Conservation (phyloP, 208 protist genomes). For the Trichomonas vaginalis region DNA sequence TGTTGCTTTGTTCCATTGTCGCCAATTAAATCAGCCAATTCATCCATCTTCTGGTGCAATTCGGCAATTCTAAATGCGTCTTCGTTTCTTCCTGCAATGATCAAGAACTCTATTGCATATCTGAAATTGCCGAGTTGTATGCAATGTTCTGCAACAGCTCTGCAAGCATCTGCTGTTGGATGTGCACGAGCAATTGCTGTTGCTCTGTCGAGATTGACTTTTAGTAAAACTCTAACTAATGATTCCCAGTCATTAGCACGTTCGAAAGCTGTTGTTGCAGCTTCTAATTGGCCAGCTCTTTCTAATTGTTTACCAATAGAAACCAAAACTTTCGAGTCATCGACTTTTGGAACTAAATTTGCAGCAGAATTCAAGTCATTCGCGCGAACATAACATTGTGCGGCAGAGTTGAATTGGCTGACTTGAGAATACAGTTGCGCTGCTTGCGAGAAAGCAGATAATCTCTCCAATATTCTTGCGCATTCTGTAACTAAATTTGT, state of each 20-base stretch:
- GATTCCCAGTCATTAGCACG: not conserved
- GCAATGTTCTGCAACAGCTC: not conserved
- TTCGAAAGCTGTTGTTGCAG: not conserved
- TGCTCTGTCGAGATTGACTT: not conserved
- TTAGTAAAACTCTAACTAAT: not conserved
- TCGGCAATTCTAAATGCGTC: not conserved
- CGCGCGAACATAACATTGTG: not conserved
- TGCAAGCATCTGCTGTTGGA: not conserved
- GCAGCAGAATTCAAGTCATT: not conserved
- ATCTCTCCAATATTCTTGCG: not conserved
- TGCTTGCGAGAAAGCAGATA: not conserved
- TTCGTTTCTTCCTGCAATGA: not conserved
- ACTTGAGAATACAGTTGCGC: not conserved
- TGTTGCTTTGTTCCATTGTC: not conserved
- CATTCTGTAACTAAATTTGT: not conserved
- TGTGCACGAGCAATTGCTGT: not conserved
- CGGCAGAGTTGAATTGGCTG: not conserved
- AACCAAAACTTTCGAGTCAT: not conserved
- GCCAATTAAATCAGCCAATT: not conserved
- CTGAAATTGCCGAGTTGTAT: not conserved
- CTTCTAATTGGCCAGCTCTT: not conserved
- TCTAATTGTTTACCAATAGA: not conserved
- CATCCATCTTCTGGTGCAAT: not conserved
- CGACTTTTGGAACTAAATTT: not conserved
- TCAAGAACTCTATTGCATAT: conserved; percentile 2